Evolutionary conservation across 148 eudicot species (phyloP), one percentile per base, ranked within the genome.

Genomic region (Chenopodium formosanum): DNA sequence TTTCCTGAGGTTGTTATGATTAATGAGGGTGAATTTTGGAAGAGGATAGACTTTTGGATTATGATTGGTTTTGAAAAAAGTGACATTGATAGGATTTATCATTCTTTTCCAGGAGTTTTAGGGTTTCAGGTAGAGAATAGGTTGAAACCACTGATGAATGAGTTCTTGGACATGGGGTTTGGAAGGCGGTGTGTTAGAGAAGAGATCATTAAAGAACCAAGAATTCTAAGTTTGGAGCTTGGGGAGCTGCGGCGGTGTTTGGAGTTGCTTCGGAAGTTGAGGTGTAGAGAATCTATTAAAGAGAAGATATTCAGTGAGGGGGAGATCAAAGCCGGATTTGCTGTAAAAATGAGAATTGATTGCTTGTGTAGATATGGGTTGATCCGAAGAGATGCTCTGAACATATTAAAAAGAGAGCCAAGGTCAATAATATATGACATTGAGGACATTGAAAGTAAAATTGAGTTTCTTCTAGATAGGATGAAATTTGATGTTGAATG

Each of bases 321-420:
- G 48, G 88, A 85, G 77, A 87, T 95, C 53, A 89, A 88, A 82
- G 99, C 97, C 50, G 94, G 86, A 16, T 86, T 91, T 83, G 90
- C 85, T 84, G 92, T 89, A 25, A 93, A 93, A 82, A 69, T 77
- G 74, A 89, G 94, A 81, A 81, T 92, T 16, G 94, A 90, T 86
- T 88, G 90, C 84, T 91, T 95, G 40, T 87, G 91, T 67, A 79
- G 86, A 62, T 88, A 92, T 46, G 97, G 97, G 16, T 80, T 95
- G 85, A 91, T 86, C 58, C 88, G 84, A 67, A 91, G 94, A 82
- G 94, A 93, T 84, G 97, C 97, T 50, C 88, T 91, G 88, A 90
- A 78, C 67, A 84, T 95, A 50, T 65, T 95, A 83, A 88, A 86
- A 90, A 88, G 90, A 76, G 99, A 95, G 82, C 99, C 99, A 2